A percentile compares a stretch with the other conserved stretches of the same genome.
phyloP scores from a whole-genome alignment of 2,329 filamentous ascomycete genomes.

The Stachybotrys chartarum region DNA sequence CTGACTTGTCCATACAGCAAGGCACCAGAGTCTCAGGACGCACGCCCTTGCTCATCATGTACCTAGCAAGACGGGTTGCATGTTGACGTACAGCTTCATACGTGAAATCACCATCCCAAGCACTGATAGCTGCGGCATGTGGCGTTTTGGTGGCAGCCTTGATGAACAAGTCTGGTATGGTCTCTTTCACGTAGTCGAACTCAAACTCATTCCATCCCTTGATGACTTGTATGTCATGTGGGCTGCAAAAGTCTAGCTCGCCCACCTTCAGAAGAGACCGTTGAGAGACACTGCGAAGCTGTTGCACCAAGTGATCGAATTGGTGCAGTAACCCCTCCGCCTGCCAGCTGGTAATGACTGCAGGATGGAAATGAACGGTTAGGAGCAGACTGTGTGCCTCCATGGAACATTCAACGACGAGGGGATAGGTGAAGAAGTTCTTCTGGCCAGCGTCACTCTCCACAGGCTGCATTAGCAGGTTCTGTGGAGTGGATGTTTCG shows the following conservation, averaged over 20 bases:
- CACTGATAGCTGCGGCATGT: conserved; percentile 3
- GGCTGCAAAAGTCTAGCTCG: conserved; percentile 6
- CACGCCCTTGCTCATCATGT: conserved; percentile 1
- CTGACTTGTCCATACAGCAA: conserved; percentile 15
- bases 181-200: not conserved
- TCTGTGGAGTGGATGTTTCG: not conserved
- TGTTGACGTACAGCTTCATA: conserved; percentile 4
- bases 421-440: conserved; percentile 15
- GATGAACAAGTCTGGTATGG: conserved; percentile 3
- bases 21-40: conserved; percentile 3
- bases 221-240: conserved; percentile 8
- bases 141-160: not conserved
- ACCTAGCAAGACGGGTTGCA: conserved; percentile 3
- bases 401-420: conserved; percentile 13
- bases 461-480: conserved; percentile 1
- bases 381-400: conserved; percentile 4
- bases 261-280: conserved; percentile 3
- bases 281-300: conserved; percentile 6
- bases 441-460: conserved; percentile 3
- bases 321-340: conserved; percentile 6
- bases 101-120: conserved; percentile 12
- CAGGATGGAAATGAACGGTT: conserved; percentile 7
- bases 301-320: conserved; percentile 8
- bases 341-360: conserved; percentile 8
- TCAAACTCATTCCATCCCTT: conserved; percentile 3